Evolutionary conservation across 2,329 filamentous ascomycete species (phyloP).

Genomic region (Fusarium sp.): DNA sequence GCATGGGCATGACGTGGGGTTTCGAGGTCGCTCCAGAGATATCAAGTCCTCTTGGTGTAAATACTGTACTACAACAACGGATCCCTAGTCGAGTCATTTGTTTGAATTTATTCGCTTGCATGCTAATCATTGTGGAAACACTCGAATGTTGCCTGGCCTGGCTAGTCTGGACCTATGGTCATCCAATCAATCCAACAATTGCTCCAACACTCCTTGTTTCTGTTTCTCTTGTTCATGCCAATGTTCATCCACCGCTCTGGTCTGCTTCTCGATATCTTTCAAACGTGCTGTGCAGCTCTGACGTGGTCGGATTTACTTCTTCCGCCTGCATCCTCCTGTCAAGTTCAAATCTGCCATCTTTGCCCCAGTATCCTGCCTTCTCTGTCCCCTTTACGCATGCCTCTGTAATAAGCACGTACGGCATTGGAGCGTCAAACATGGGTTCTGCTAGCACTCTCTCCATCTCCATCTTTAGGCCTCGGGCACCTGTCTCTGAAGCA

Average conservation of each 20-base stretch:
- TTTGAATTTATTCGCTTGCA: slow-evolving; percentile 42
- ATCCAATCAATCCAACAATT: slow-evolving; percentile 23
- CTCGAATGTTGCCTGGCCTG: slow-evolving; percentile 14
- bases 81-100: slow-evolving; percentile 48
- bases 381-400: slow-evolving; percentile 70
- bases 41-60: slow-evolving; percentile 50
- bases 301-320: slow-evolving; percentile 49
- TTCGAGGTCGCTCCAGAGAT: slow-evolving; percentile 47
- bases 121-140: slow-evolving; percentile 22
- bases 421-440: slow-evolving; percentile 82
- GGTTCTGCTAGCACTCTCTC: slow-evolving; percentile 80
- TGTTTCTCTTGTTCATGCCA: slow-evolving; percentile 1
- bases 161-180: slow-evolving; percentile 24
- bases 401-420: slow-evolving; percentile 79
- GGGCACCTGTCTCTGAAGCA: slow-evolving; percentile 74
- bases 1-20: slow-evolving; percentile 42
- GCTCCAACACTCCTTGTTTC: slow-evolving; percentile 22
- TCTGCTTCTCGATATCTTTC: slow-evolving; percentile 58
- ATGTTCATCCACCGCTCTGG: slow-evolving; percentile 55
- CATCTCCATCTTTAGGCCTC: slow-evolving; percentile 82
- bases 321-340: slow-evolving; percentile 74
- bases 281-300: slow-evolving; percentile 45
- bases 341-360: slow-evolving; percentile 74
- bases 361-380: slow-evolving; percentile 70
- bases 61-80: slow-evolving; percentile 56